Base-by-base conservation (phyloP, 495 filamentous ascomycete genomes). In the Evernia prunastri region DNA sequence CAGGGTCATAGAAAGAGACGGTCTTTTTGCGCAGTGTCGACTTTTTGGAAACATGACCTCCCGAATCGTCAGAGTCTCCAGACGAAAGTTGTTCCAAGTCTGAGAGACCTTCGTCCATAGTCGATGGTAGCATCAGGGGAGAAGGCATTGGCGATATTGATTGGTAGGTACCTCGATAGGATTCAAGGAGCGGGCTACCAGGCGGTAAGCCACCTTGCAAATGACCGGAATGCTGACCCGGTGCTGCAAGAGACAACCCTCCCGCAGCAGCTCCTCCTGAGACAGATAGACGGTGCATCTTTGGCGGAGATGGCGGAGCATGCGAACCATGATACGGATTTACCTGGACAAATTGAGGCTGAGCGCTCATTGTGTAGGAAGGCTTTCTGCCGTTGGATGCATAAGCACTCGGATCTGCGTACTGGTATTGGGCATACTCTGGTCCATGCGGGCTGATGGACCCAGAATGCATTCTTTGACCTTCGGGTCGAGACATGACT, bases 101-200 rank as follows among this genome's bases (percentile, higher is more conserved):
- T 3, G 80, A 82, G 31, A 83, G 73, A 33, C 81, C 80, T 9
- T 80, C 79, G 35, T 82, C 78, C n/a, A 70, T 70, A 15, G 66
- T 70, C 10, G 74, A 68, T 1, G 79, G 74, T 27, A 78, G 72
- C 58, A 81, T 72, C 49, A 87, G 77, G 0, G 93, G 89, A 1
- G 89, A 91, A 0, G 92, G 92, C 90, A 96, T 94, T 3, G 94
- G 93, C 2, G 92, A 96, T 68, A 97, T 90, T 59, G 89, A 89
- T 74, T 98, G 94, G 71, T 95, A 98, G 2, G 92, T 96, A 10
- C 94, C 94, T 63, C 86, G 87, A 75, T 98, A 98, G 2, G 94
- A 88, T 75, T 97, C 94, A 17, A 96, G 82, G 23, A 97, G 79
- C 0, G 94, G 94, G 63, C 89, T 94, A 12, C 86, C 83, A 3